Evolutionary conservation across 2,329 filamentous ascomycete genomes (phyloP), one percentile per base, ranked within the genome.

Genomic region (Rugonectria rugulosa): DNA sequence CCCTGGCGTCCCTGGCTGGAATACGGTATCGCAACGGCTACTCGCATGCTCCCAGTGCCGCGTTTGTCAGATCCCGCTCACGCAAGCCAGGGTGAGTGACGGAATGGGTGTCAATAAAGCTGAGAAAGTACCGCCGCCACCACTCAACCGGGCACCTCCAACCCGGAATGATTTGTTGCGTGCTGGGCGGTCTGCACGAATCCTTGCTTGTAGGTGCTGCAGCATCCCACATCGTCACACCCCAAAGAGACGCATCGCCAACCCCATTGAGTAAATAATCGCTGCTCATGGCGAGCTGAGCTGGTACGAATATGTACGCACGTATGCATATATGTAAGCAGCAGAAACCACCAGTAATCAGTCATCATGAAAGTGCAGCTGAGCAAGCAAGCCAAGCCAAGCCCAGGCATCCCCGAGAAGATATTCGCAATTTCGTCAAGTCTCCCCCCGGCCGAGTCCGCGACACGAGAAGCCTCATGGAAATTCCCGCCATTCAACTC

Each of bases 341-440:
- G 9, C 27, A 42, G 29, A 21, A 40, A 41, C 26, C 38, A 34
- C 29, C 17, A n/a, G n/a, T n/a, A n/a, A n/a, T n/a, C n/a, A n/a
- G n/a, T n/a, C n/a, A n/a, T n/a, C n/a, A n/a, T n/a, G n/a, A n/a
- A n/a, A n/a, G n/a, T n/a, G n/a, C n/a, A n/a, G n/a, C n/a, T n/a
- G n/a, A n/a, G n/a, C n/a, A n/a, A n/a, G n/a, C n/a, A n/a, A n/a
- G 26, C 19, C 23, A 9, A 6, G 11, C 21, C 31, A 17, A 31
- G 31, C 43, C 7, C 14, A 27, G 21, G 31, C 20, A 36, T 48
- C 17, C 34, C 34, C 34, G 14, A 29, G 26, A 17, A 36, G 14
- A 42, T 53, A 43, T 5, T 34, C 51, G 44, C 41, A 54, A 54
- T 54, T 47, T 54, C 37, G 38, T 32, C 48, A 40, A 23, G 41